Evolutionary conservation across 495 filamentous ascomycete genomes (phyloP).

Genomic region (Neurospora discreta): DNA sequence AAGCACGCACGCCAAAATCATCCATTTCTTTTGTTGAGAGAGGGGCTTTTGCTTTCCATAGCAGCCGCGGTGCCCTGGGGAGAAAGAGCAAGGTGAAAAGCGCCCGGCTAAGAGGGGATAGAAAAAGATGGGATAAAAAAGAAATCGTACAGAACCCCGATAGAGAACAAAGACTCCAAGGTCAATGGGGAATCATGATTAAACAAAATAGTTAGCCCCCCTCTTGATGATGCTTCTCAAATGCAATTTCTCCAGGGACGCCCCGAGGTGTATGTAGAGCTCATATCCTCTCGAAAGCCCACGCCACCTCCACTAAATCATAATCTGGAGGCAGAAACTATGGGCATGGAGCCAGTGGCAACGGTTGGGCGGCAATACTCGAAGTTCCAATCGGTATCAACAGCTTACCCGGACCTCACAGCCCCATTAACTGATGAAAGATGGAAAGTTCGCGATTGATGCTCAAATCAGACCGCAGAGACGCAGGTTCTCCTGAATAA

Average conservation of each 20-base stretch:
- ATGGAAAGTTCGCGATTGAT: not conserved
- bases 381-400: not conserved
- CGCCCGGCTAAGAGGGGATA: constrained; percentile 3
- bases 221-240: constrained; percentile 11
- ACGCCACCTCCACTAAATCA: not conserved
- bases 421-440: not conserved
- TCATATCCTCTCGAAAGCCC: constrained; percentile 1
- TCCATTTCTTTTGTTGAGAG: not conserved
- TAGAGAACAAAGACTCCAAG: constrained; percentile 14
- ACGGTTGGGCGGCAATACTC: constrained; percentile 8
- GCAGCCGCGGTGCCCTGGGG: not conserved
- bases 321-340: constrained; percentile 4
- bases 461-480: constrained; percentile 91
- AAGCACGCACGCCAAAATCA: not conserved
- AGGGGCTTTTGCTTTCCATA: constrained; percentile 1
- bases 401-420: not conserved
- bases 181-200: constrained; percentile 22
- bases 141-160: constrained; percentile 17
- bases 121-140: constrained; percentile 7
- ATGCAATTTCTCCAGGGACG: constrained; percentile 9
- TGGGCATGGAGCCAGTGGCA: not conserved
- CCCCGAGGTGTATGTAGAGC: constrained; percentile 1
- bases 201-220: constrained; percentile 28
- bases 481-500: constrained; percentile 99
- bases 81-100: constrained; percentile 1